Evolutionary conservation across 768 basidiomycete species (phyloP).

Genomic region (Psilocybe azurescens): DNA sequence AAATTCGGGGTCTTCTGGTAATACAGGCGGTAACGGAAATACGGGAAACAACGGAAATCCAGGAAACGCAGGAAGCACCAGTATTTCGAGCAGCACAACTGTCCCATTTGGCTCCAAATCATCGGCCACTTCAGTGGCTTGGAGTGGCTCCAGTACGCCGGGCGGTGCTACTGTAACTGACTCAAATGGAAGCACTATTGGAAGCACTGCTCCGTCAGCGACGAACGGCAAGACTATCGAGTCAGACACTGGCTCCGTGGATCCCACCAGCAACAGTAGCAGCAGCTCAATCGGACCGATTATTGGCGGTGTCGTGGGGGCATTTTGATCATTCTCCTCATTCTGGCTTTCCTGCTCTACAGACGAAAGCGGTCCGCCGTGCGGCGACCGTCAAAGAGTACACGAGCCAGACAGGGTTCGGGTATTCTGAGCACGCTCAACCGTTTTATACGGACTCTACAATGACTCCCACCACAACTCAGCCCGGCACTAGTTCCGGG

Average conservation of each 20-base stretch:
- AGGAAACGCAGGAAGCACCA: background rate
- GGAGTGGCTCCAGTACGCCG: background rate
- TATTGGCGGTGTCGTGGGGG: constrained; percentile 2
- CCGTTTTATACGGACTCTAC: constrained; percentile 5
- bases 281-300: background rate
- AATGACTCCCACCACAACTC: background rate
- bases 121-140: background rate
- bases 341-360: background rate
- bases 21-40: background rate
- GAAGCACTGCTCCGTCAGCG: background rate
- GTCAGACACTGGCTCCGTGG: background rate
- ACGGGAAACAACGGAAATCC: background rate
- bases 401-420: background rate
- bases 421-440: background rate
- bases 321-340: constrained; percentile 1
- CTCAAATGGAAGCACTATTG: background rate
- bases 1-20: background rate
- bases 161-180: background rate
- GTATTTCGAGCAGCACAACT: background rate
- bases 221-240: background rate
- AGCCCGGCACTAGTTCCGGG: background rate
- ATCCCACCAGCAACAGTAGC: background rate
- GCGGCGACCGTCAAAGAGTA: background rate
- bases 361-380: background rate
- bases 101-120: background rate